Percentiles rank a stretch among this genome's conserved stretches.
Evolutionary conservation across 345 rosid genomes (phyloP).

Genomic region (Lagerstroemia speciosa): DNA sequence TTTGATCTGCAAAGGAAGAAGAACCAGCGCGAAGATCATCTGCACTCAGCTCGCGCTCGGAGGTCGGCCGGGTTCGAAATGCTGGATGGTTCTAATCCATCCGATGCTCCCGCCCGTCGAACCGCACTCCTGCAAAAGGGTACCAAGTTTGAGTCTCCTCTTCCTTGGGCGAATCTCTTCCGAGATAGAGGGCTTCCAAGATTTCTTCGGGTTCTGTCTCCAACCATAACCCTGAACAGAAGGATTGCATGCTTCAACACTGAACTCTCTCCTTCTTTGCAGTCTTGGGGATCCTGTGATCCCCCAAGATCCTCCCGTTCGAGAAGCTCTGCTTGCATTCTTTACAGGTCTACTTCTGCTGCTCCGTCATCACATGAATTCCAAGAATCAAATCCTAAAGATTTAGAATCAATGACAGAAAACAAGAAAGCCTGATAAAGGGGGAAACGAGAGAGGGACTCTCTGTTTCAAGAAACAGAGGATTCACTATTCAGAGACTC

Average conservation of each 20-base stretch:
- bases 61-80: not conserved
- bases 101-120: not conserved
- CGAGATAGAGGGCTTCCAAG: slow-evolving; percentile 46
- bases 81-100: not conserved
- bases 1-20: not conserved
- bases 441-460: too few relatives aligned
- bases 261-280: slow-evolving; percentile 16
- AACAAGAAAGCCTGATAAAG: not conserved
- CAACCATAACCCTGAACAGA: slow-evolving; percentile 23
- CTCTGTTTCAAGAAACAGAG: too few relatives aligned
- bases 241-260: slow-evolving; percentile 14
- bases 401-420: not conserved
- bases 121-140: too few relatives aligned
- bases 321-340: slow-evolving; percentile 25
- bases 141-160: too few relatives aligned
- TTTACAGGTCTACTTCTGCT: slow-evolving; percentile 21
- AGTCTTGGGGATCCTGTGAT: slow-evolving; percentile 18
- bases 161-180: too few relatives aligned
- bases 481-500: too few relatives aligned
- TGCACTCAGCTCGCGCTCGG: not conserved
- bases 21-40: not conserved
- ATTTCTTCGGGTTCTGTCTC: slow-evolving; percentile 61
- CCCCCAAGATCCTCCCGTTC: slow-evolving; percentile 22
- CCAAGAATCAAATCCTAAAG: not conserved
- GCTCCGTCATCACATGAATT: not conserved